Base-by-base conservation (phyloP, 2,329 filamentous ascomycete genomes). In the Ceratocystis harringtonii region DNA sequence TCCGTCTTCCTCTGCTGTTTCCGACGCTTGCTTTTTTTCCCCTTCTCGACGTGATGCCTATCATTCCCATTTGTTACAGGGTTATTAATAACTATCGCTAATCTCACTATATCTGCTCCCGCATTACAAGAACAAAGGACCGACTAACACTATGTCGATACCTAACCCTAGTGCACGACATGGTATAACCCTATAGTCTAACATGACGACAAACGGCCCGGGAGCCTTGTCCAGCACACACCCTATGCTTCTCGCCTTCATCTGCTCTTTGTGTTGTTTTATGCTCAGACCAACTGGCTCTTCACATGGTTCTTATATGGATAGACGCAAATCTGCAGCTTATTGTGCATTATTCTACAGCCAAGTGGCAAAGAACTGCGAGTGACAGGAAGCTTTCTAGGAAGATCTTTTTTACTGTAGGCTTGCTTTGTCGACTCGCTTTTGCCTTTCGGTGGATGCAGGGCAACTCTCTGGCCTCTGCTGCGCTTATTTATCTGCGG, bases 391-490 rank as follows among this genome's bases (percentile, higher is more conserved):
- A 15, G 15, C 22, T 57, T 41, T 41, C 36, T 41, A 12, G 36
- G 52, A n/a, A 57, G 28, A 57, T 32, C 25, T 57, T 32, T 4
- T 57, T 57, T 12, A 12, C 8, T n/a, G n/a, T 22, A 22, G 45
- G 45, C 45, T 28, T 55, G 50, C 48, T 41, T 48, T 8, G 50
- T 19, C 15, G 50, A 7, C 50, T 25, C 19, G n/a, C 19, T n/a
- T 48, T 48, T 48, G 8, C 45, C 19, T 22, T 50, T 50, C 36
- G 12, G 36, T 41, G 48, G 12, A 28, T 57, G 28, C 52, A 57
- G n/a, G 52, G 52, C 52, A 57, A 41, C 52, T 57, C 22, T 57
- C 52, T 57, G 52, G 52, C 52, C 52, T 57, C 25, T 57, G 52
- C 52, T 30, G 52, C 52, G 52, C 52, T 57, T 57, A 32, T 7